phyloP scores from a whole-genome alignment of 148 eudicot species.

The Agrostemma githago region DNA sequence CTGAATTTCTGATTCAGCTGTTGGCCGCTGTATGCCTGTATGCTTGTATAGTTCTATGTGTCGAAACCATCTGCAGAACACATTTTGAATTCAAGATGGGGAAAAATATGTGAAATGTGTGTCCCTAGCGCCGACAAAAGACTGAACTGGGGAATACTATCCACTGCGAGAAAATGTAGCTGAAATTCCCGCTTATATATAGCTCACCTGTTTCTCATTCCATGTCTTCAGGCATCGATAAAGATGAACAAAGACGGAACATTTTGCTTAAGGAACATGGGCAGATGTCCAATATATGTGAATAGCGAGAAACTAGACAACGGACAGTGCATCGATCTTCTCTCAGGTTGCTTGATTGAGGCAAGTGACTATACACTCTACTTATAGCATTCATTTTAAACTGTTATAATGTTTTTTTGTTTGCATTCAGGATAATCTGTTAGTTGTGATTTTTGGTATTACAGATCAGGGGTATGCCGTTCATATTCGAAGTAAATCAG shows the following conservation, averaged over 20 bases:
- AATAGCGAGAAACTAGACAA: slow-evolving; percentile 42
- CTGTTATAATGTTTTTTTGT: neutral
- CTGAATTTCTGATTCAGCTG: neutral
- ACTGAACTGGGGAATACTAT: too few relatives aligned
- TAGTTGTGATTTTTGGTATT: neutral
- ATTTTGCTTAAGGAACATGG: slow-evolving; percentile 63
- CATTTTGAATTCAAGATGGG: too few relatives aligned
- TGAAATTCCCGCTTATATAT: too few relatives aligned
- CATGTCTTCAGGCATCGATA: slow-evolving; percentile 49
- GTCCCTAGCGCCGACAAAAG: too few relatives aligned
- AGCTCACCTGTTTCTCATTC: neutral
- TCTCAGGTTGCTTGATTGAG: slow-evolving; percentile 67
- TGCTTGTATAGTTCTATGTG: too few relatives aligned
- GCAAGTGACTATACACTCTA: slow-evolving; percentile 33
- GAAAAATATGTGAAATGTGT: too few relatives aligned
- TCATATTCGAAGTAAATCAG: slow-evolving; percentile 58
- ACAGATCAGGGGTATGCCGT: slow-evolving; percentile 59
- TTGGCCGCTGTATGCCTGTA: neutral
- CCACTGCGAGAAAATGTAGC: too few relatives aligned
- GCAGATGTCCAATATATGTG: slow-evolving; percentile 55
- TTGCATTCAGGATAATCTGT: neutral
- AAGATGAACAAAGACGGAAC: slow-evolving; percentile 74
- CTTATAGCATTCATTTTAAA: slow-evolving; percentile 4
- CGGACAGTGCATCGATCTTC: slow-evolving; percentile 40
- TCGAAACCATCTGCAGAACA: too few relatives aligned